A percentile compares a stretch with the other conserved stretches of the same genome.
These are phyloP conservation scores for Wallemia ichthyophaga DNA, from an alignment of 1,284 basidiomycete species.

Conservation along the genomic window DNA sequence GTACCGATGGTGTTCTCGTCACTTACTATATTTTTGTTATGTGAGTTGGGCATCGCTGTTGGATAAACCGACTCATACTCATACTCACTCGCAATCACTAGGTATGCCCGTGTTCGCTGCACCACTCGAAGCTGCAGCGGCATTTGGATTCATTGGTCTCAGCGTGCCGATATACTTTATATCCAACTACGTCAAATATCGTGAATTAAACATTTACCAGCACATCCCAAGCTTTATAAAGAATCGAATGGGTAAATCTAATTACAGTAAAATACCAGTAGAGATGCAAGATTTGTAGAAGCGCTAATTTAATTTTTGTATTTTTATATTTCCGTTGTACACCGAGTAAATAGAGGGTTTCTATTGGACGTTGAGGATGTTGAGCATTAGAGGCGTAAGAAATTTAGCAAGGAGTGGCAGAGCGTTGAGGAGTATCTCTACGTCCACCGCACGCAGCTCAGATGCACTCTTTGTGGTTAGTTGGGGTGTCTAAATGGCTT, in stretches of 20 bases:
- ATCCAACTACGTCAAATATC: not conserved
- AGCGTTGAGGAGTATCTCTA: not conserved
- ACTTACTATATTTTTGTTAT: not conserved
- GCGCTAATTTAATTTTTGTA: no score
- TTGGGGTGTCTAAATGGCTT: no score
- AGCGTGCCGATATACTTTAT: not conserved
- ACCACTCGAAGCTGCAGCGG: not conserved
- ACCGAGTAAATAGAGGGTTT: no score
- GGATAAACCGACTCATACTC: no score
- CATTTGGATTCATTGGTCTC: not conserved
- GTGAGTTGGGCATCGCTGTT: no score
- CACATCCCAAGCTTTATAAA: not conserved
- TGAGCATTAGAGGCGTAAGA: not conserved
- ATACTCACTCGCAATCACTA: no score
- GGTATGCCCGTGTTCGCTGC: not conserved
- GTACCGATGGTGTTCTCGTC: not conserved
- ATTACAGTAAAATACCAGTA: not conserved
- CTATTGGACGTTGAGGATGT: no score
- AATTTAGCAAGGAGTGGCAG: not conserved
- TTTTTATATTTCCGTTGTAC: no score
- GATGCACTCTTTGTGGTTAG: not conserved
- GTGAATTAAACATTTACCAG: not conserved
- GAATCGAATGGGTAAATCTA: not conserved
- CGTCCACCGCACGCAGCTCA: not conserved
- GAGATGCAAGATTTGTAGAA: not conserved